A percentile compares a stretch with the other conserved stretches of the same genome.
Conservation (phyloP, 768 basidiomycete genomes). For the Pleurotus ostreatus region DNA sequence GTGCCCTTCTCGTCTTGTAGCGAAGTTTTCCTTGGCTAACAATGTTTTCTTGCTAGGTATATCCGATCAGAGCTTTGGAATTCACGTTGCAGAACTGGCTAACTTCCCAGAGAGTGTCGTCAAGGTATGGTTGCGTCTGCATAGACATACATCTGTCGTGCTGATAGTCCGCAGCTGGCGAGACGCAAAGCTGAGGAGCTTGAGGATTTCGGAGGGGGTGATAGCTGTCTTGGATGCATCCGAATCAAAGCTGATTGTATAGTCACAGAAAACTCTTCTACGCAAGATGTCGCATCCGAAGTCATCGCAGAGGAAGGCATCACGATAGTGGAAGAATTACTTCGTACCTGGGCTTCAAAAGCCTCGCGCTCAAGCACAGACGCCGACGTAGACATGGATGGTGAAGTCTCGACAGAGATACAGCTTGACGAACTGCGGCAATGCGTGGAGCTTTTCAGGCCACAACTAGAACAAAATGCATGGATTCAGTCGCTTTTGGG, state of each 20-base stretch:
- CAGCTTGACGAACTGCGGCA: conserved; percentile 52
- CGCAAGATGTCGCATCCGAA: conserved; percentile 43
- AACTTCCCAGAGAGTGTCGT: conserved; percentile 96
- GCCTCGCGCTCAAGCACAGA: conserved; percentile 34
- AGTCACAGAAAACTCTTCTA: conserved; percentile 16
- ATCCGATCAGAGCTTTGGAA: conserved; percentile 97
- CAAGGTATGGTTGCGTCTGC: conserved; percentile 43
- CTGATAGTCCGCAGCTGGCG: conserved; percentile 54
- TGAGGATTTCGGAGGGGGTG: conserved; percentile 72
- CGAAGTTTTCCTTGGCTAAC: background rate
- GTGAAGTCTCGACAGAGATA: conserved; percentile 28
- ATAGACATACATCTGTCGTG: background rate
- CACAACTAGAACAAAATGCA: conserved; percentile 68
- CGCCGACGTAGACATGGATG: conserved; percentile 40
- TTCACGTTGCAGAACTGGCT: conserved; percentile 95
- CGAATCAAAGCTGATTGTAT: conserved; percentile 8
- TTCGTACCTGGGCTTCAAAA: conserved; percentile 53
- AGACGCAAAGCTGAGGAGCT: conserved; percentile 89
- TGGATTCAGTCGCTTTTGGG: conserved; percentile 69
- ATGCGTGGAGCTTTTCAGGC: conserved; percentile 61
- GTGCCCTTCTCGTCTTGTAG: conserved; percentile 34
- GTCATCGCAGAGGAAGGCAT: conserved; percentile 78
- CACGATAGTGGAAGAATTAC: conserved; percentile 72
- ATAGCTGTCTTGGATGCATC: background rate
- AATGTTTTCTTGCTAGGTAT: conserved; percentile 46